Conservation (phyloP, 73 alveolate species). For the Stentor roeselii region DNA sequence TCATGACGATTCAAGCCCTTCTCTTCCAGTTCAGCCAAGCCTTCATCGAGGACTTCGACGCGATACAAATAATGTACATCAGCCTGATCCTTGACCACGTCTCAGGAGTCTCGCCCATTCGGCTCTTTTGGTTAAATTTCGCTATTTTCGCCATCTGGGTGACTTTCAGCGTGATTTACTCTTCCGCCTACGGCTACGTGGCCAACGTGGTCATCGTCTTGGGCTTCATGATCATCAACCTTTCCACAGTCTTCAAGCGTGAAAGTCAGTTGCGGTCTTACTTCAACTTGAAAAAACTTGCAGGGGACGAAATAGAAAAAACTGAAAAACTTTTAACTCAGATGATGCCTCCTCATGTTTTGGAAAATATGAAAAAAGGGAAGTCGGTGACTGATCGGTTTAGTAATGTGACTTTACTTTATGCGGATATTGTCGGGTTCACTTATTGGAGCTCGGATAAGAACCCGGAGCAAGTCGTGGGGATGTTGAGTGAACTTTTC, state of each 20-base stretch:
- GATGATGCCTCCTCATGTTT: conserved; percentile 27
- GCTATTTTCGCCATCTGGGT: background rate
- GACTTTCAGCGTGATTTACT: background rate
- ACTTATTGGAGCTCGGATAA: conserved; percentile 37
- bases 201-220: background rate
- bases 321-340: conserved; percentile 9
- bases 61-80: background rate
- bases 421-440: conserved; percentile 89
- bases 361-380: conserved; percentile 13
- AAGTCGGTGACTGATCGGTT: conserved; percentile 67
- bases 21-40: background rate
- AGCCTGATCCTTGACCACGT: background rate
- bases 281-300: background rate
- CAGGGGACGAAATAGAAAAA: conserved; percentile 12
- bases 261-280: background rate
- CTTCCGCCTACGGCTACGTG: background rate
- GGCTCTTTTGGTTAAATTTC: background rate
- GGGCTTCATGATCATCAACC: background rate
- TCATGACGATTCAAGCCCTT: background rate
- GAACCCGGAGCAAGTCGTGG: background rate
- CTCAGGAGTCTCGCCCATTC: background rate
- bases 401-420: conserved; percentile 83
- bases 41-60: background rate
- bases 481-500: conserved; percentile 56
- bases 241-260: background rate